Base-by-base conservation (phyloP, 805 yeast species). In the Candida insectorum region DNA sequence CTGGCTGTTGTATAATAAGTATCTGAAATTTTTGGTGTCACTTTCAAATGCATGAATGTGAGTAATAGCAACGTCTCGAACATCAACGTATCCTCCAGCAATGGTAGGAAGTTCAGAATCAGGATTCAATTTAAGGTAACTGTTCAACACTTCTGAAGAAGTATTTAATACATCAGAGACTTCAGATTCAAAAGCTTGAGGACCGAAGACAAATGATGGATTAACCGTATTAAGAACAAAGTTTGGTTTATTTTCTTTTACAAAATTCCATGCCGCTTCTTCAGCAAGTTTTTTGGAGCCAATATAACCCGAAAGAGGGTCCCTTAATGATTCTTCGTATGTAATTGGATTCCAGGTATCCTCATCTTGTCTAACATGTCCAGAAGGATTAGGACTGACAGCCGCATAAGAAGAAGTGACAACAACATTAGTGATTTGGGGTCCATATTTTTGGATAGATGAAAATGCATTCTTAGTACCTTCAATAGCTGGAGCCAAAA, bases 211-310 rank as follows among this genome's bases (percentile, higher is more conserved):
- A 49, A 58, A 73, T 8, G 71, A 69, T 10, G 83, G 82, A 40
- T 73, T 72, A 14, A 78, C 65, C 2, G 73, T 61, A 19, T 69
- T 57, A 31, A 76, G 45, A 24, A 58, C 60, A 51, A 76, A 68
- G 33, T 53, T 49, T 31, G 65, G 43, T 3, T 39, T 33, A 22
- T 39, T 33, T 7, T 25, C 24, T 19, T 64, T 47, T 31, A 72
- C 60, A n/a, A 60, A 67, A 4, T 73, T 67, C 81, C 85, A 77
- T 4, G 81, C 83, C 1, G 74, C 69, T 31, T 59, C 53, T 48
- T 80, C 85, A n/a, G 83, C 82, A 37, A 71, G 67, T 25, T 69
- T 74, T 54, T 77, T 77, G 10, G 83, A 75, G 4, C 75, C 85
- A 32, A 67, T 43, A 52, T 78, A 77, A 1, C 79, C 82, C 26